Evolutionary conservation across 2,329 filamentous ascomycete species (phyloP), one percentile per base, ranked within the genome.

Genomic region (Truncatella angustata): DNA sequence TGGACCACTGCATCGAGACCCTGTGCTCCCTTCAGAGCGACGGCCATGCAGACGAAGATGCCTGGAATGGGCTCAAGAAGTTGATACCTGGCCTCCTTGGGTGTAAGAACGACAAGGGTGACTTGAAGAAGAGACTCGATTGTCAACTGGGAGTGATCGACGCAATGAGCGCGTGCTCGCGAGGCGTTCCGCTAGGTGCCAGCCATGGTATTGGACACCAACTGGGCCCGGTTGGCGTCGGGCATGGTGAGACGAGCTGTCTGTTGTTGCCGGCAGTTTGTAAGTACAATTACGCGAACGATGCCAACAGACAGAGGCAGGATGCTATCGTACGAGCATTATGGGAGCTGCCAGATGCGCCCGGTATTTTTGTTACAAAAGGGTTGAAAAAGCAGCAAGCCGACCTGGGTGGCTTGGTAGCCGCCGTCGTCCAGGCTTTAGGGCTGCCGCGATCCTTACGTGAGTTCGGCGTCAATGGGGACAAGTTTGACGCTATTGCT

Each of bases 211-310:
- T 81, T 53, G 76, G 76, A 4, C 77, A 80, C 59, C 76, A 78
- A 60, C 69, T 81, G 0, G 77, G 78, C 0, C 80, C 80, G 0
- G 62, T 80, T 3, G 81, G 81, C 0, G 81, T 85, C 2, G 76
- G 78, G 0, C 81, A 86, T 59, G 82, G 82, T 10, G 80, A 83
- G 63, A 85, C 81, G 24, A 81, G 77, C 57, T 85, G 76, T 60
- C 75, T 79, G 42, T 68, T 81, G 51, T 69, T 78, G 32, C 80
- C 81, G 0, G 73, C 76, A 1, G 80, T 85, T 5, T 78, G 78
- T 60, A 79, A 77, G 60, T 85, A 72, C 60, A 86, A 85, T 52
- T 67, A 69, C 2, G 63, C 60, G 32, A 63, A 71, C 45, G 72
- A 72, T 5, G 70, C 70, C 54, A 65, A 65, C 35, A 49, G 59